phyloP scores from a whole-genome alignment of 2,329 filamentous ascomycete species.

The Paracoccidioides lutzii region DNA sequence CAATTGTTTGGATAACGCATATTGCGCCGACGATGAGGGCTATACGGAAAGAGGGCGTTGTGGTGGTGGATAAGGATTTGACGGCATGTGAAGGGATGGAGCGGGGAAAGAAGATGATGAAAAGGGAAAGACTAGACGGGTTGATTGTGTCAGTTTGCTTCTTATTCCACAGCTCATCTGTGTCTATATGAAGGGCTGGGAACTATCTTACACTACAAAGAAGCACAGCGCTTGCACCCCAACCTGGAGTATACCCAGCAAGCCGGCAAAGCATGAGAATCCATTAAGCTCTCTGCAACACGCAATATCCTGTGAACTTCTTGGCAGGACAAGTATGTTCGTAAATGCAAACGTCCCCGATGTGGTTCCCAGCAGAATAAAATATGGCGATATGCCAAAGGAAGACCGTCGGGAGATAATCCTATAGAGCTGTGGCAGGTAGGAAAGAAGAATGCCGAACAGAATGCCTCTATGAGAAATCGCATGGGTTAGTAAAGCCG shows the following conservation, averaged over 20 bases:
- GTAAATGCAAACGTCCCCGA: constrained; percentile 79
- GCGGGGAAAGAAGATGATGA: constrained; percentile 82
- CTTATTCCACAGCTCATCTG: not conserved
- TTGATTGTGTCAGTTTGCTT: not conserved
- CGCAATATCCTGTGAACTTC: constrained; percentile 65
- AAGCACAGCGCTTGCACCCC: constrained; percentile 89
- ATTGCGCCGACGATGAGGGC: constrained; percentile 61
- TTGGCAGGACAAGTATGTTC: constrained; percentile 81
- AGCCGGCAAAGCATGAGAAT: constrained; percentile 70
- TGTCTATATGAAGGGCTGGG: not conserved
- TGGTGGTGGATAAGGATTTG: constrained; percentile 29
- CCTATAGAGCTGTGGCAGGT: constrained; percentile 85
- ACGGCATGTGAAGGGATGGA: constrained; percentile 37
- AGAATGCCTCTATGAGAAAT: constrained; percentile 51
- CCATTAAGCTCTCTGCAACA: constrained; percentile 74
- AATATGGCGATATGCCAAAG: constrained; percentile 90
- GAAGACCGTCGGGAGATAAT: constrained; percentile 78
- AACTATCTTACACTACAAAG: constrained; percentile 62
- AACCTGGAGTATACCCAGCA: constrained; percentile 83
- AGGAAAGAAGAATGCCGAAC: constrained; percentile 78
- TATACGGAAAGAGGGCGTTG: constrained; percentile 49
- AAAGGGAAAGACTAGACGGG: constrained; percentile 63
- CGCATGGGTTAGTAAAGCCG: constrained; percentile 7
- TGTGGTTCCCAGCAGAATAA: constrained; percentile 83
- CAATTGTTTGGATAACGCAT: constrained; percentile 64